Evolutionary conservation across 495 filamentous ascomycete species (phyloP).

Genomic region (Xylaria venustula): DNA sequence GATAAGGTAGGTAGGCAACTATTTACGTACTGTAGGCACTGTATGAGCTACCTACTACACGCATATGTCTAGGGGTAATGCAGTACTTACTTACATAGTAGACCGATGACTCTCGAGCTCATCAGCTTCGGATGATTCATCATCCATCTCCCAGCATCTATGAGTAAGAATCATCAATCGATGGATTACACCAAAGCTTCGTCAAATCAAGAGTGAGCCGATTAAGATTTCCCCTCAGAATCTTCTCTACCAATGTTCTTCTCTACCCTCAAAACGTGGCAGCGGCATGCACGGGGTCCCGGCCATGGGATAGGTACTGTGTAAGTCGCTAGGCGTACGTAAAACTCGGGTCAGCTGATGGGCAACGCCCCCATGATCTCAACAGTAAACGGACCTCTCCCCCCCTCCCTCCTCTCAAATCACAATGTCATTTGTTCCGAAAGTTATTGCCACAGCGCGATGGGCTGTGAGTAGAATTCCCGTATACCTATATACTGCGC

Average conservation of each 20-base stretch:
- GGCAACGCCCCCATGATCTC: too few relatives aligned
- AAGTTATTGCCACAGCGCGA: too few relatives aligned
- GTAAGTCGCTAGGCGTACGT: not conserved
- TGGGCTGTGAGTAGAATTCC: too few relatives aligned
- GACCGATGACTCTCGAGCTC: not conserved
- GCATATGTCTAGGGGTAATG: too few relatives aligned
- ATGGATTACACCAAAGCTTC: not conserved
- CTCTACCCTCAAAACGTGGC: not conserved
- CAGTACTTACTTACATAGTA: too few relatives aligned
- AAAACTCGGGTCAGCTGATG: not conserved
- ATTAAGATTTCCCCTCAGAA: too few relatives aligned
- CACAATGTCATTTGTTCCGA: too few relatives aligned
- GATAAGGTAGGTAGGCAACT: not conserved
- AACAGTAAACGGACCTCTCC: too few relatives aligned
- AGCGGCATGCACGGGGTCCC: not conserved
- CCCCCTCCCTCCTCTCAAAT: too few relatives aligned
- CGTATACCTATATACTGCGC: too few relatives aligned
- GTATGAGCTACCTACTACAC: not conserved
- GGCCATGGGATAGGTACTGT: too few relatives aligned
- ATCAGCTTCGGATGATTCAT: conserved; percentile 6
- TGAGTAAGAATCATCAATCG: too few relatives aligned
- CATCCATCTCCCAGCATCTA: not conserved
- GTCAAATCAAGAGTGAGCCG: not conserved
- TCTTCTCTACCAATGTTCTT: not conserved
- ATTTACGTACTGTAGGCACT: not conserved